Conservation (phyloP, 768 basidiomycete species). For the Galerina sulciceps region DNA sequence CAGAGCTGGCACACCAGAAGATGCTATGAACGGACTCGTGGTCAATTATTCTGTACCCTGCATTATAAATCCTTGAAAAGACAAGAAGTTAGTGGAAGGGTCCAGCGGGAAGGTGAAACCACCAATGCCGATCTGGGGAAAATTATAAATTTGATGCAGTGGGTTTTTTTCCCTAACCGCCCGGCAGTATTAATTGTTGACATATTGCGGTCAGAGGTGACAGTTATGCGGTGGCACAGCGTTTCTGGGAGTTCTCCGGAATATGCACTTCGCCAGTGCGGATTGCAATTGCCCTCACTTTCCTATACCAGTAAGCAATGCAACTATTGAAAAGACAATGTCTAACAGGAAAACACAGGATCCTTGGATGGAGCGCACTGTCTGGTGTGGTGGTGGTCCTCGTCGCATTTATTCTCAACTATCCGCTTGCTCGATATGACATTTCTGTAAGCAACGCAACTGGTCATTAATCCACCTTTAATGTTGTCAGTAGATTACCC, state of each 20-base stretch:
- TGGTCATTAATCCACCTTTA: background rate
- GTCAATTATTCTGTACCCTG: conserved; percentile 70
- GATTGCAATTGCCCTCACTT: conserved; percentile 67
- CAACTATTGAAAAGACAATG: background rate
- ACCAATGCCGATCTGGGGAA: conserved; percentile 65
- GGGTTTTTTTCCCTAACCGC: conserved; percentile 24
- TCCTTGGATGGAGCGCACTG: conserved; percentile 80
- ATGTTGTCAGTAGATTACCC: conserved; percentile 47
- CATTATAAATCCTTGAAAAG: conserved; percentile 72
- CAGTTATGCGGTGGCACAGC: conserved; percentile 68
- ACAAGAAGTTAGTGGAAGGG: conserved; percentile 57
- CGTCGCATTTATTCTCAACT: conserved; percentile 65
- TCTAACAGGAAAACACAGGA: conserved; percentile 35
- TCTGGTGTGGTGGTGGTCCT: conserved; percentile 71
- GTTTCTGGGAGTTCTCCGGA: conserved; percentile 75
- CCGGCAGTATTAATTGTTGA: background rate
- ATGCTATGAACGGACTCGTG: conserved; percentile 74
- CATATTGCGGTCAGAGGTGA: conserved; percentile 53
- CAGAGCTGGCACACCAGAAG: conserved; percentile 69
- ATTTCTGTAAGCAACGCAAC: conserved; percentile 49
- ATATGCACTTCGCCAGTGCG: conserved; percentile 67
- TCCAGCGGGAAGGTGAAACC: conserved; percentile 39
- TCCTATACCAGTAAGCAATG: conserved; percentile 64
- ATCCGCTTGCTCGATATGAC: conserved; percentile 69
- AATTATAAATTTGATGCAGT: conserved; percentile 81